Percentiles rank a stretch among this genome's conserved stretches.
These are phyloP conservation scores for Penicillium sp. DNA, from an alignment of 2,329 filamentous ascomycete species.

Conservation along the genomic window DNA sequence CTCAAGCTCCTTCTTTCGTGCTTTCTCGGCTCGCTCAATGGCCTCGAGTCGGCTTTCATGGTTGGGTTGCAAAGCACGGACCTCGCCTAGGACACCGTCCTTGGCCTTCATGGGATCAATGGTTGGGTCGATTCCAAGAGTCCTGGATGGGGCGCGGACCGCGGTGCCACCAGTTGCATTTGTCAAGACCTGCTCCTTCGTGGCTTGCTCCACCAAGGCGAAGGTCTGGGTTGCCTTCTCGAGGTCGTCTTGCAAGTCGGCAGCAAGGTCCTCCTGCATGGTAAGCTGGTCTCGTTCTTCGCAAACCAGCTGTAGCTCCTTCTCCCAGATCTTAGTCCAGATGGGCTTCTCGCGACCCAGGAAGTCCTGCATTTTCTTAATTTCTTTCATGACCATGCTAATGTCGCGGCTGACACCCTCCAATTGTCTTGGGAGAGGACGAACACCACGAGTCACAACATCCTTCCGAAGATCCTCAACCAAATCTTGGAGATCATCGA, in stretches of 20 bases:
- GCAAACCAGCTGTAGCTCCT: slow-evolving; percentile 89
- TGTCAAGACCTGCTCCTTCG: slow-evolving; percentile 86
- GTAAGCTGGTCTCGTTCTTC: slow-evolving; percentile 90
- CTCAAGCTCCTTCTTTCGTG: slow-evolving; percentile 79
- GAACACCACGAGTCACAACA: slow-evolving; percentile 83
- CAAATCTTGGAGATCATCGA: slow-evolving; percentile 93
- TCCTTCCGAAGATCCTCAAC: slow-evolving; percentile 97
- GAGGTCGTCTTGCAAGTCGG: slow-evolving; percentile 85
- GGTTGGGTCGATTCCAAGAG: slow-evolving; percentile 42
- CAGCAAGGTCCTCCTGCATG: slow-evolving; percentile 88
- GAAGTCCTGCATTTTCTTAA: slow-evolving; percentile 90
- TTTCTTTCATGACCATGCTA: slow-evolving; percentile 66
- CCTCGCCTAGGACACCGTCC: slow-evolving; percentile 83
- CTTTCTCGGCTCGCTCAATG: slow-evolving; percentile 91
- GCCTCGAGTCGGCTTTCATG: slow-evolving; percentile 88
- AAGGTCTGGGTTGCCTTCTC: slow-evolving; percentile 93
- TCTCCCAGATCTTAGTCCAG: slow-evolving; percentile 99
- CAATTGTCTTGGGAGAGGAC: slow-evolving; percentile 79
- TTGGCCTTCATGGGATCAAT: slow-evolving; percentile 73
- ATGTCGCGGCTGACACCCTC: slow-evolving; percentile 86
- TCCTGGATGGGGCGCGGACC: slow-evolving; percentile 45
- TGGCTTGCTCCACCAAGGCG: slow-evolving; percentile 88
- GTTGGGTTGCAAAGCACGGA: slow-evolving; percentile 85
- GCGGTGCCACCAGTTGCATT: slow-evolving; percentile 38
- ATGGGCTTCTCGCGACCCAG: slow-evolving; percentile 84